phyloP scores from a whole-genome alignment of 257 asterid species.

The Misopates orontium region DNA sequence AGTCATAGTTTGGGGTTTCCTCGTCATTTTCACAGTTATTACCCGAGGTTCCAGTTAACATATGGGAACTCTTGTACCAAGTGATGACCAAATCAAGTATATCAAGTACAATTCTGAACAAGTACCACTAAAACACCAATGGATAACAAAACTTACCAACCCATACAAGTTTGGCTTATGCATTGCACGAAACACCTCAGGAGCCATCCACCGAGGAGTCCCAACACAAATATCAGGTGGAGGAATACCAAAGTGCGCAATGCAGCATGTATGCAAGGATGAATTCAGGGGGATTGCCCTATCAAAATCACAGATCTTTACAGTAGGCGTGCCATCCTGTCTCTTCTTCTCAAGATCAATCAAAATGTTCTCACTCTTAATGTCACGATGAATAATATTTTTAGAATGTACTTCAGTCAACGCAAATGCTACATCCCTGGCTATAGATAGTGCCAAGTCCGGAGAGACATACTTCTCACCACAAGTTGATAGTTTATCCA shows the following conservation, averaged over 20 bases:
- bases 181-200: slow-evolving; percentile 62
- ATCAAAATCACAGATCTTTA: slow-evolving; percentile 92
- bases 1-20: no score
- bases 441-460: slow-evolving; percentile 54
- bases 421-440: slow-evolving; percentile 79
- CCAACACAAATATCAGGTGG: slow-evolving; percentile 89
- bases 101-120: background rate
- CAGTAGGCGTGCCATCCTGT: slow-evolving; percentile 71
- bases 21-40: no score
- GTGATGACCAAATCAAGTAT: no score
- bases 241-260: slow-evolving; percentile 83
- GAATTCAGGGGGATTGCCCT: slow-evolving; percentile 81
- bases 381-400: slow-evolving; percentile 87
- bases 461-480: slow-evolving; percentile 63
- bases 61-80: no score
- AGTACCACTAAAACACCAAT: background rate
- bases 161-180: slow-evolving; percentile 43
- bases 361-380: slow-evolving; percentile 82
- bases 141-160: slow-evolving; percentile 37
- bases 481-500: slow-evolving; percentile 54
- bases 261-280: slow-evolving; percentile 81
- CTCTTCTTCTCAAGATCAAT: slow-evolving; percentile 70
- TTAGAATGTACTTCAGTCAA: slow-evolving; percentile 70
- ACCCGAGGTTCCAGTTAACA: no score
- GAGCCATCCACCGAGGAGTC: slow-evolving; percentile 99